Conservation (phyloP, 1,284 basidiomycete species). For the Malassezia sp. region DNA sequence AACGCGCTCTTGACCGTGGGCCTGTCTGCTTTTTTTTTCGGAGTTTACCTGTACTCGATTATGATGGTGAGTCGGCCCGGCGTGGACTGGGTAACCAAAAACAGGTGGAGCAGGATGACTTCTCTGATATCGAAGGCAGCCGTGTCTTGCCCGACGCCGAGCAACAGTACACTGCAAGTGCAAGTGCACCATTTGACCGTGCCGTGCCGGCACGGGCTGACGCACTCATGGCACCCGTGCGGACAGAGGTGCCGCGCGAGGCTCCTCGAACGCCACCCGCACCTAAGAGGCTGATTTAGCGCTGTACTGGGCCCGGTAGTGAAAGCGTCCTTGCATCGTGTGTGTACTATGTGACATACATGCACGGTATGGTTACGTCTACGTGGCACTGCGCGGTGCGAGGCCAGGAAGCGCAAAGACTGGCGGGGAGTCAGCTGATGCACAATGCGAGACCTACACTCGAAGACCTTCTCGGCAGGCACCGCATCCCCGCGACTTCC, state of each 20-base stretch:
- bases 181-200: no score
- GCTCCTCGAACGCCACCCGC: no score
- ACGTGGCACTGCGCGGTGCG: slow-evolving; percentile 13
- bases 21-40: slow-evolving; percentile 1
- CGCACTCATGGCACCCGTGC: no score
- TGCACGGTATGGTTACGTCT: not conserved
- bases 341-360: no score
- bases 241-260: no score
- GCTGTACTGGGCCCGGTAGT: no score
- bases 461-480: slow-evolving; percentile 59
- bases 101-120: slow-evolving; percentile 18
- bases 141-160: slow-evolving; percentile 2
- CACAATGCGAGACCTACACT: slow-evolving; percentile 31
- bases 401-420: slow-evolving; percentile 38
- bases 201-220: no score
- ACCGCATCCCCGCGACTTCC: slow-evolving; percentile 60
- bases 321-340: no score
- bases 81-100: not conserved
- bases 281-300: no score
- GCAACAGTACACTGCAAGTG: not conserved
- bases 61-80: slow-evolving; percentile 6
- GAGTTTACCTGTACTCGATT: slow-evolving; percentile 16
- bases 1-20: slow-evolving; percentile 1
- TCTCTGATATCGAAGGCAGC: slow-evolving; percentile 14
- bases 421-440: slow-evolving; percentile 4